Evolutionary conservation across 306 rosid genomes (phyloP), one percentile per base, ranked within the genome.

Genomic region (Begonia fuchsioides): DNA sequence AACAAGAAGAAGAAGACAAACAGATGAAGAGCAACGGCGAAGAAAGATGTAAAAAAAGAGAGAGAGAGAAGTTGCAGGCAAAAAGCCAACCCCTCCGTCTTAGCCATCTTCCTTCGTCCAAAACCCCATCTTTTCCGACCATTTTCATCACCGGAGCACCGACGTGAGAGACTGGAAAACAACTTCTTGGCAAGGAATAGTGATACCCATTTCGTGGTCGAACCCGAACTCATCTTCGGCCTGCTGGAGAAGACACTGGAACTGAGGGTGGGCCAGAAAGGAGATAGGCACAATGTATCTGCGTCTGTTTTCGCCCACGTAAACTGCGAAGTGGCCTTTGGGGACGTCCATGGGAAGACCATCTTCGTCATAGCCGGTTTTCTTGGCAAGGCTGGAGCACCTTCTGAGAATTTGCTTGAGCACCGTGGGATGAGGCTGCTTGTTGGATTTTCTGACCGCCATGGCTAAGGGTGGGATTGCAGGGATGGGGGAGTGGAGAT

Each of bases 141-240:
- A 20, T 20, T 20, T 20, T 20, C 32, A 2, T 20, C 32, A 20
- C 32, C 32, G 32, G 32, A 20, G 32, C 32, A 20, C 5, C 5
- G 32, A 20, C 32, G 32, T 20, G 32, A 20, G 32, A 20, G 32
- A 20, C 5, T 20, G 32, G 32, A 20, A 20, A 20, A 20, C 32
- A 20, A 20, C 32, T 20, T 20, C 32, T 1, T 20, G 5, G 3
- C 97, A 90, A 47, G 97, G 95, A 61, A 84, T 84, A 0, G 95
- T 81, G 65, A 85, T 80, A 10, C 97, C 97, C 97, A 84, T 76
- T 5, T 90, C 93, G 44, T 84, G 97, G 53, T 79, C 81, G 20
- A 84, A 90, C 1, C 97, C 97, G 17, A 84, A 90, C 43, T 90
- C 95, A 52, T 90, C 97, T 53, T 90, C 97, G 0, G 95, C 95